Conservation (phyloP, 1,284 basidiomycete genomes). For the Farysia itapuensis region DNA sequence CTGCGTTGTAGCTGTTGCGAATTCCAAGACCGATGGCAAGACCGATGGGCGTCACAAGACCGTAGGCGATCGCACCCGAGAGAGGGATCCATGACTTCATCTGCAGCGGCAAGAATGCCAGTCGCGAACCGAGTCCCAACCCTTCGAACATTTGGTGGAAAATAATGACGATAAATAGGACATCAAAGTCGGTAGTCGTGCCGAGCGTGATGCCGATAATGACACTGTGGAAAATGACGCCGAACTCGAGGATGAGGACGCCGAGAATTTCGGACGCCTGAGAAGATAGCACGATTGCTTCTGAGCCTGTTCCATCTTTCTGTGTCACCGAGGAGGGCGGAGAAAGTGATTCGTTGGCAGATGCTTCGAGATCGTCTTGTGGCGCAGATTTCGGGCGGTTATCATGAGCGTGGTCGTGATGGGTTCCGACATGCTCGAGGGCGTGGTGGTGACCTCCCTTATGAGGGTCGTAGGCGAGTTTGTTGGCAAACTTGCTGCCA, state of each 20-base stretch:
- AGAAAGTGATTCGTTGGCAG: not conserved
- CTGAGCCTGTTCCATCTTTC: not conserved
- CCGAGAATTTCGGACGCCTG: slow-evolving; percentile 76
- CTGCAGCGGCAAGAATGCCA: slow-evolving; percentile 35
- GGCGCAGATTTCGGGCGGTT: not conserved
- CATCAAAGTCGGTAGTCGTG: slow-evolving; percentile 74
- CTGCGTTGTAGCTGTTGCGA: slow-evolving; percentile 53
- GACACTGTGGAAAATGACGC: slow-evolving; percentile 79
- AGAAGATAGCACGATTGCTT: slow-evolving; percentile 2
- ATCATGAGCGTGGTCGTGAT: not conserved
- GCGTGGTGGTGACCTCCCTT: slow-evolving; percentile 54
- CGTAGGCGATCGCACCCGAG: slow-evolving; percentile 41
- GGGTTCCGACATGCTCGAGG: slow-evolving; percentile 29
- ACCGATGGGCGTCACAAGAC: slow-evolving; percentile 56
- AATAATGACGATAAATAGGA: slow-evolving; percentile 84
- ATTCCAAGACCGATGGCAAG: slow-evolving; percentile 57
- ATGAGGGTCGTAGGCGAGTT: slow-evolving; percentile 56
- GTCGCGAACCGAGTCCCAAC: slow-evolving; percentile 57
- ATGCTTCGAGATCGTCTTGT: not conserved
- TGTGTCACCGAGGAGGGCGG: not conserved
- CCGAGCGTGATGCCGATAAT: slow-evolving; percentile 92
- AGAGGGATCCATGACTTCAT: slow-evolving; percentile 35
- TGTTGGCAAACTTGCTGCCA: slow-evolving; percentile 32
- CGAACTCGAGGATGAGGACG: slow-evolving; percentile 82
- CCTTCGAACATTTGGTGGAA: slow-evolving; percentile 64